phyloP scores from a whole-genome alignment of 164 flowering plant species.

The Saururus chinensis region DNA sequence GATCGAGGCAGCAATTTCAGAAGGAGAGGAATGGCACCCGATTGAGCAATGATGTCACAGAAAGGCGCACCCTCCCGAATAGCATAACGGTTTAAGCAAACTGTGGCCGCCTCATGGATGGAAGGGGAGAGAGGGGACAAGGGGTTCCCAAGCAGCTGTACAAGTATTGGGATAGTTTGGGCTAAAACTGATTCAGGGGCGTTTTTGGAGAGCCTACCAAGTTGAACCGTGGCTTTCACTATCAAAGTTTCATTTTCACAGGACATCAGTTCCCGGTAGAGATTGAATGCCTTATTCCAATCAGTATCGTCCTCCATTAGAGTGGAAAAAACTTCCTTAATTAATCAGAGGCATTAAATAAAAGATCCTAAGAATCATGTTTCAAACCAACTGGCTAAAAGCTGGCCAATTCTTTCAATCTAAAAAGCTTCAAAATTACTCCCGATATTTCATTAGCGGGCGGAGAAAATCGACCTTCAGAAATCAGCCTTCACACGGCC shows the following conservation, averaged over 20 bases:
- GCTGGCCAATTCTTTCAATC: too few relatives aligned
- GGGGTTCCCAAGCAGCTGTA: constrained; percentile 19
- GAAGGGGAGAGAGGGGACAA: constrained; percentile 6
- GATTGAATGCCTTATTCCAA: constrained; percentile 29
- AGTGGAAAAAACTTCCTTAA: too few relatives aligned
- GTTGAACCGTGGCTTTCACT: constrained; percentile 25
- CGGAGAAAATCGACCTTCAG: too few relatives aligned
- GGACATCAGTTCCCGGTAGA: constrained; percentile 19
- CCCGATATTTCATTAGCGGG: too few relatives aligned
- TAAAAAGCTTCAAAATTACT: too few relatives aligned
- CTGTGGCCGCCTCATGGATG: constrained; percentile 27
- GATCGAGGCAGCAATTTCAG: constrained; percentile 21
- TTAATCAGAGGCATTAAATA: too few relatives aligned
- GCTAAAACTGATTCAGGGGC: constrained; percentile 30
- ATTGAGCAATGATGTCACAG: constrained; percentile 23
- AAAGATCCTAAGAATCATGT: too few relatives aligned
- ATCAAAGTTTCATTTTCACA: constrained; percentile 17
- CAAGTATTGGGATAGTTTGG: constrained; percentile 25
- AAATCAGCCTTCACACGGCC: too few relatives aligned
- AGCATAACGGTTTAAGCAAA: constrained; percentile 28
- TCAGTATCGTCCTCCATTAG: constrained; percentile 8
- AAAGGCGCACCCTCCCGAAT: constrained; percentile 22
- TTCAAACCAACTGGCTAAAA: too few relatives aligned
- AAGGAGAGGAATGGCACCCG: constrained; percentile 18
- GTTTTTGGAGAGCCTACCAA: constrained; percentile 23